Percentiles rank a stretch among this genome's conserved stretches.
phyloP scores from a whole-genome alignment of 139 green algal genomes.

The Coelastrella sp. region DNA sequence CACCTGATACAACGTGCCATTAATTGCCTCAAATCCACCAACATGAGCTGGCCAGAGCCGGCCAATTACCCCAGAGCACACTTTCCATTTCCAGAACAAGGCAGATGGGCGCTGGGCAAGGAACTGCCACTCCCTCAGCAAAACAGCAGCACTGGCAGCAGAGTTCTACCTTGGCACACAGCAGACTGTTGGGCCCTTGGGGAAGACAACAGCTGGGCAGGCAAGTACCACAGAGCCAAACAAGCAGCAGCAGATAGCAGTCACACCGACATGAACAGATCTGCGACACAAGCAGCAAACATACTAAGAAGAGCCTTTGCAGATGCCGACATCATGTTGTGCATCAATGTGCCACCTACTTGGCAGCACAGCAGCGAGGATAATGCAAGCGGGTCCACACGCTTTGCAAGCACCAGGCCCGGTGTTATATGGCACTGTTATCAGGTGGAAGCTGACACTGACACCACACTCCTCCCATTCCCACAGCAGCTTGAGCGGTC shows the following conservation, averaged over 20 bases:
- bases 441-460: conserved; percentile 22
- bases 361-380: conserved; percentile 17
- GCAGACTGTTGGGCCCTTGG: conserved; percentile 36
- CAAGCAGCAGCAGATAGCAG: neutral
- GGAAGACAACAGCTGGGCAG: conserved; percentile 44
- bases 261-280: conserved; percentile 1
- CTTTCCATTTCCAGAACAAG: conserved; percentile 48
- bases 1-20: conserved; percentile 11
- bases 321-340: conserved; percentile 48
- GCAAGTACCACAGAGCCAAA: neutral
- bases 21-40: neutral
- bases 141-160: conserved; percentile 1
- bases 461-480: neutral
- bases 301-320: conserved; percentile 47
- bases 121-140: conserved; percentile 28
- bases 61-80: conserved; percentile 42
- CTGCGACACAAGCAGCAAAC: neutral
- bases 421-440: conserved; percentile 51
- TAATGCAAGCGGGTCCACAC: neutral
- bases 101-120: conserved; percentile 47
- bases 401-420: conserved; percentile 37
- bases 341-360: conserved; percentile 46
- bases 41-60: conserved; percentile 18
- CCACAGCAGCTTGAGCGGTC: neutral
- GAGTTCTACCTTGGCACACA: neutral